Base-by-base conservation (phyloP, 352 stramenopile genomes). In the Globisporangium spinosum region DNA sequence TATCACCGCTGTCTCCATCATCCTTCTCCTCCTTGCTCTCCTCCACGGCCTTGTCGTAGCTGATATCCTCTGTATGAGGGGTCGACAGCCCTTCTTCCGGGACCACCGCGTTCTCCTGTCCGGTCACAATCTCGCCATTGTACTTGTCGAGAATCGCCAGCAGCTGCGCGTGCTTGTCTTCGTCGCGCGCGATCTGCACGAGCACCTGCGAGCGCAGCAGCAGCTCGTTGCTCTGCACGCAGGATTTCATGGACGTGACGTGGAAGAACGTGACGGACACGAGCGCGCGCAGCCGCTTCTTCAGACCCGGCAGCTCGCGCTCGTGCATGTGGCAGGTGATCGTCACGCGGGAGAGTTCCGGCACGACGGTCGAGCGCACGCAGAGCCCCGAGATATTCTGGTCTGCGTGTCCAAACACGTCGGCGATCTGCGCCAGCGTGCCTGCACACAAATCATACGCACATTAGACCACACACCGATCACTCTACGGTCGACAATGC, bases 261-360 rank as follows among this genome's bases (percentile, higher is more conserved):
- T 93, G 85, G 76, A 91, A 90, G 65, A 93, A 93, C 15, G 85
- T 90, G 56, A 93, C 74, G 60, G 73, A 80, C 56, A 93, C 85
- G 2, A 93, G 78, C 25, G 83, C 73, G 1, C 77, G 72, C 27
- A 91, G 78, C 0, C 83, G 77, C 40, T 79, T 85, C 68, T 90
- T 79, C 35, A 93, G 74, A 27, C 70, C 69, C 15, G 71, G 62
- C n/a, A 90, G 63, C 51, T 91, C 84, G 1, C 67, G 70, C 35
- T 90, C 77, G 9, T 65, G 70, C 54, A 91, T 64, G n/a, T 77
- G 77, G 32, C 81, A 90, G 53, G 85, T 83, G 71, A 91, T 89
- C 53, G 77, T 93, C 60, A 93, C 83, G 56, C 85, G 85, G 51
- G 83, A 89, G 64, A 93, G 79, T 67, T 93, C 85, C 7, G 83